Evolutionary conservation across 768 basidiomycete species (phyloP).

Genomic region (Termitomyces sp.): DNA sequence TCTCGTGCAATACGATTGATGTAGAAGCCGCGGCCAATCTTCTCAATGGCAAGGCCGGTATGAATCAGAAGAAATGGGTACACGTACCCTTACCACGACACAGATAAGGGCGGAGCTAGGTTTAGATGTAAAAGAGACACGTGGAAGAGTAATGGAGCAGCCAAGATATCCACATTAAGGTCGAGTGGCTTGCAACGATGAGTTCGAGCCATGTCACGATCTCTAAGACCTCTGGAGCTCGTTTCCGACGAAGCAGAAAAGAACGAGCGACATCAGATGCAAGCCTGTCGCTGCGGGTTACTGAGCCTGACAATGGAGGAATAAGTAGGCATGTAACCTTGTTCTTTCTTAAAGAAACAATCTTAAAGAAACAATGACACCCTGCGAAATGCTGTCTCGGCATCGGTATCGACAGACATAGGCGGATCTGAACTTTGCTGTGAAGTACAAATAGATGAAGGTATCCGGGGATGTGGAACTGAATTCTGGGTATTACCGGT

Average conservation of each 20-base stretch:
- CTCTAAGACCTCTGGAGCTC: slow-evolving; percentile 40
- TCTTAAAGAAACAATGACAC: slow-evolving; percentile 54
- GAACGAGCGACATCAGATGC: slow-evolving; percentile 37
- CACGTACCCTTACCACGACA: too few species aligned
- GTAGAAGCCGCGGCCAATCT: slow-evolving; percentile 45
- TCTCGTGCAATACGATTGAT: slow-evolving; percentile 48
- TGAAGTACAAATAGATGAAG: slow-evolving; percentile 28
- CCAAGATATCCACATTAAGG: not conserved
- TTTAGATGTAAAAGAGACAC: too few species aligned
- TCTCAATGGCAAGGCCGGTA: slow-evolving; percentile 25
- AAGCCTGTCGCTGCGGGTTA: slow-evolving; percentile 28
- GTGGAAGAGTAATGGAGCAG: too few species aligned
- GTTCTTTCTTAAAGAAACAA: slow-evolving; percentile 53
- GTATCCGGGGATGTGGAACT: slow-evolving; percentile 13
- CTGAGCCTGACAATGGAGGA: slow-evolving; percentile 29
- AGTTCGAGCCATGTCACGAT: not conserved
- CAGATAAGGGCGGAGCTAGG: too few species aligned
- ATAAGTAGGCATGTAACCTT: slow-evolving; percentile 26
- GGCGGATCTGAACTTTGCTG: slow-evolving; percentile 48
- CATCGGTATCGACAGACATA: slow-evolving; percentile 76
- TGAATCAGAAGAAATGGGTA: not conserved
- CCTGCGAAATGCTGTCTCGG: slow-evolving; percentile 65
- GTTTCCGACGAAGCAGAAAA: slow-evolving; percentile 43
- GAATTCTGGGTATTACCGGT: slow-evolving; percentile 9
- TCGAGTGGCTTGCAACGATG: not conserved